These are phyloP conservation scores for Ustilago lituana DNA, from an alignment of 1,284 basidiomycete species.

Conservation along the genomic window DNA sequence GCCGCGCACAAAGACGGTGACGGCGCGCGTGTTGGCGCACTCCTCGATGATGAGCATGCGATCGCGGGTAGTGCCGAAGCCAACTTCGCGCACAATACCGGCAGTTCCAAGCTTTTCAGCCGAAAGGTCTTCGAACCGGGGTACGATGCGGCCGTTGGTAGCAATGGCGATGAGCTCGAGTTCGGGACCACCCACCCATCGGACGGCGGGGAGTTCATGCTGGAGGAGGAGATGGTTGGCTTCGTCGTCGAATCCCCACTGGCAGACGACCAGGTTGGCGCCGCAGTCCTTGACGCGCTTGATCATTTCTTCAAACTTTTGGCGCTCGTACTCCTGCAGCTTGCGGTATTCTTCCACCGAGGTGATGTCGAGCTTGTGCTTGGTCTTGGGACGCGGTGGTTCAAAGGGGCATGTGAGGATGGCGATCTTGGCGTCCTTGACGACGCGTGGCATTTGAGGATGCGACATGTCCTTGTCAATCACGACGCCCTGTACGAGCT, in stretches of 20 bases:
- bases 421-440: slow-evolving; percentile 89
- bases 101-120: slow-evolving; percentile 90
- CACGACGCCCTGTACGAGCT: slow-evolving; percentile 91
- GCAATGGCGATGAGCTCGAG: slow-evolving; percentile 99
- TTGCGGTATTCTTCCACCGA: slow-evolving; percentile 98
- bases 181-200: slow-evolving; percentile 99
- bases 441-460: slow-evolving; percentile 91
- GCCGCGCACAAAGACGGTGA: slow-evolving; percentile 95
- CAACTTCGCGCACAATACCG: slow-evolving; percentile 89
- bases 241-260: slow-evolving; percentile 99
- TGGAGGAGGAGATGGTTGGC: slow-evolving; percentile 98
- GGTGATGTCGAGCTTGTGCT: slow-evolving; percentile 98
- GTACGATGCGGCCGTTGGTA: slow-evolving; percentile 96
- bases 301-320: slow-evolving; percentile 97
- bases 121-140: slow-evolving; percentile 93
- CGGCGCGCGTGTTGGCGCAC: slow-evolving; percentile 94
- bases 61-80: slow-evolving; percentile 96
- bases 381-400: slow-evolving; percentile 97
- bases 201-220: slow-evolving; percentile 95
- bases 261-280: slow-evolving; percentile 97
- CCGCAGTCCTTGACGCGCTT: slow-evolving; percentile 96
- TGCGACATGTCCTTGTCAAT: slow-evolving; percentile 99
- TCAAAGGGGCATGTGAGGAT: slow-evolving; percentile 99
- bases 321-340: slow-evolving; percentile 91
- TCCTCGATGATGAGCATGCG: slow-evolving; percentile 99